A percentile compares a stretch with the other conserved stretches of the same genome.
Conservation (phyloP, 305 asterid species). For the Galium porrigens region DNA sequence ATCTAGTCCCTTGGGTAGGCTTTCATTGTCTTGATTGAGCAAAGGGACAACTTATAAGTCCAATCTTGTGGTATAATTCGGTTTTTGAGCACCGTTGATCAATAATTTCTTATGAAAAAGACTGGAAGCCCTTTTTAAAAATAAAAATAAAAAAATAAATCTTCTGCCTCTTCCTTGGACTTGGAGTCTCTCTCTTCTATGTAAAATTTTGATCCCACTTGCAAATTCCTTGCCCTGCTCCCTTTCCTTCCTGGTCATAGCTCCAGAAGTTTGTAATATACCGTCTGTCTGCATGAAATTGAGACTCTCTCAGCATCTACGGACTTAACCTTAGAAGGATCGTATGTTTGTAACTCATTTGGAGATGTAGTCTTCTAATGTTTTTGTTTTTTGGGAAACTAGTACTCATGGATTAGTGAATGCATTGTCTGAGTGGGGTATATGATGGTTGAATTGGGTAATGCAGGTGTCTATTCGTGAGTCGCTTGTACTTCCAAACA, state of each 20-base stretch:
- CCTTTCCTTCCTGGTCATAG: too few relatives aligned
- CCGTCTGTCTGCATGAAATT: background rate
- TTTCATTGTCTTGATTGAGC: background rate
- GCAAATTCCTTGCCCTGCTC: too few relatives aligned
- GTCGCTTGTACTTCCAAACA: constrained; percentile 68
- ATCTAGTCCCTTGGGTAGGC: background rate
- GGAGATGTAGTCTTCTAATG: too few relatives aligned
- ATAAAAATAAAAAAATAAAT: too few relatives aligned
- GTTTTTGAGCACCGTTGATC: too few relatives aligned
- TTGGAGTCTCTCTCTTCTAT: background rate
- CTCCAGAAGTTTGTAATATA: background rate
- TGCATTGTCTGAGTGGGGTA: background rate
- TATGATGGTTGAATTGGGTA: constrained; percentile 6
- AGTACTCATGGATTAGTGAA: too few relatives aligned
- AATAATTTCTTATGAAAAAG: too few relatives aligned
- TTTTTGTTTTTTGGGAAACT: too few relatives aligned
- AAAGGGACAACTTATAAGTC: background rate
- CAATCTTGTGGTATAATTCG: background rate
- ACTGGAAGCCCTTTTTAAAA: too few relatives aligned
- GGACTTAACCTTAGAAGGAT: background rate
- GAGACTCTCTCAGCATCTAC: background rate
- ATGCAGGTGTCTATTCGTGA: constrained; percentile 77
- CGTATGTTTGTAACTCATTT: background rate
- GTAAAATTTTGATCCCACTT: background rate
- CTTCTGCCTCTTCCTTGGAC: too few relatives aligned